phyloP scores from a whole-genome alignment of 192 early-diverging fungal species.

The Coemansia sp. region DNA sequence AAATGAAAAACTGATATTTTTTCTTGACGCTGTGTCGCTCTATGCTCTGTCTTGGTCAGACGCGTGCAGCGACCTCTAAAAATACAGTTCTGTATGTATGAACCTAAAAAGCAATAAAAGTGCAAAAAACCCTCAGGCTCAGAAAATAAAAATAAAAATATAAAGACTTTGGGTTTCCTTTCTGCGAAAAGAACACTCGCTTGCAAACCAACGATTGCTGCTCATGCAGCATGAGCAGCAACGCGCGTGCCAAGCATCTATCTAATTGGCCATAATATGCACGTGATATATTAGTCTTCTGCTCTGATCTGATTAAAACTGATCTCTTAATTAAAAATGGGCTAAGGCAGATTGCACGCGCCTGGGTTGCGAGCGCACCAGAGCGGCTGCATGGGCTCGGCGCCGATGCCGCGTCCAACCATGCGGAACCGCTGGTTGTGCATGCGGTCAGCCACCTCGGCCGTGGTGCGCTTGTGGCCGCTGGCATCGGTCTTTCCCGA shows the following conservation, averaged over 20 bases:
- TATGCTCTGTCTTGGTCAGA: background rate
- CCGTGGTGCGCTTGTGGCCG: slow-evolving; percentile 57
- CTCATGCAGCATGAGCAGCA: slow-evolving; percentile 2
- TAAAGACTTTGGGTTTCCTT: background rate
- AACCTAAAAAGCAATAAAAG: background rate
- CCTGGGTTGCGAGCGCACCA: slow-evolving; percentile 70
- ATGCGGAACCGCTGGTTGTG: slow-evolving; percentile 73
- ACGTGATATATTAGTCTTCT: background rate
- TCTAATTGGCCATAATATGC: background rate
- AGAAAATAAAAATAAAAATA: background rate
- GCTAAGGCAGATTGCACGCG: slow-evolving; percentile 39
- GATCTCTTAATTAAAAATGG: background rate
- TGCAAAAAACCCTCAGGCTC: background rate
- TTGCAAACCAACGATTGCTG: background rate
- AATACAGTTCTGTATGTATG: background rate
- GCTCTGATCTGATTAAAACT: background rate
- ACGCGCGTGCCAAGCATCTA: background rate
- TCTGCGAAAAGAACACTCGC: background rate
- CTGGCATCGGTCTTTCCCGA: slow-evolving; percentile 60
- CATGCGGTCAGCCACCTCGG: slow-evolving; percentile 64
- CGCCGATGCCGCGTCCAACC: slow-evolving; percentile 63
- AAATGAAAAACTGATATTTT: background rate
- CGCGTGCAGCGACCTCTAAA: background rate
- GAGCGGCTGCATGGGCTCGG: slow-evolving; percentile 73
- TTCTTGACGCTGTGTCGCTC: background rate